Percentiles rank a stretch among this genome's conserved stretches.
phyloP scores from a whole-genome alignment of 2,329 filamentous ascomycete genomes.

The Monosporascus sp. region DNA sequence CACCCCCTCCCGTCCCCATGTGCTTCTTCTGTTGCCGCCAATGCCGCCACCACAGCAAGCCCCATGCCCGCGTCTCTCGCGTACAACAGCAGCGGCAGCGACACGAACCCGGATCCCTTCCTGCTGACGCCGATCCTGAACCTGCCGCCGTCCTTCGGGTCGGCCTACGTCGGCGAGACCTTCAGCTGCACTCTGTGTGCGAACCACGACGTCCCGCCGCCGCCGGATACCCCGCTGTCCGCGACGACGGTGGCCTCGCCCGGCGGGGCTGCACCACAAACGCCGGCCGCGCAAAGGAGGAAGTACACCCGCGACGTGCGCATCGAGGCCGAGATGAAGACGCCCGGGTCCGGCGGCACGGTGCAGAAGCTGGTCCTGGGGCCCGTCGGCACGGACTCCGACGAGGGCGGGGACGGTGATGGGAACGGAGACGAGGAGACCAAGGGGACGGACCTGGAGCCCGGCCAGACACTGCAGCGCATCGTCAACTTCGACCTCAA shows the following conservation, averaged over 20 bases:
- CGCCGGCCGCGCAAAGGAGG: slow-evolving; percentile 24
- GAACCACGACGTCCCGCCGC: slow-evolving; percentile 68
- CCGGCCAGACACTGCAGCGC: slow-evolving; percentile 68
- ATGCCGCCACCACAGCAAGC: slow-evolving; percentile 27
- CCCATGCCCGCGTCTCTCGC: slow-evolving; percentile 65
- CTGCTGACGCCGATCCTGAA: slow-evolving; percentile 65
- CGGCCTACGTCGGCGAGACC: slow-evolving; percentile 90
- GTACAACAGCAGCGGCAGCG: slow-evolving; percentile 51
- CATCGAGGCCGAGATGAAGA: slow-evolving; percentile 93
- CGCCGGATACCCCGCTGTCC: slow-evolving; percentile 6
- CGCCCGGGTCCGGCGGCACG: slow-evolving; percentile 52
- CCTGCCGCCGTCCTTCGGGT: slow-evolving; percentile 85
- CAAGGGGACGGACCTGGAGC: slow-evolving; percentile 45
- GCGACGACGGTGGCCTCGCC: slow-evolving; percentile 1
- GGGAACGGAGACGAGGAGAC: slow-evolving; percentile 3
- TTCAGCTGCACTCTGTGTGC: slow-evolving; percentile 93
- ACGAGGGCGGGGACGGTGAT: slow-evolving; percentile 1
- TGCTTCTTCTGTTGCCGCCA: slow-evolving; percentile 39
- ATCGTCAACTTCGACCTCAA: slow-evolving; percentile 84
- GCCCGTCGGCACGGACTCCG: slow-evolving; percentile 16
- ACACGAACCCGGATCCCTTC: slow-evolving; percentile 50
- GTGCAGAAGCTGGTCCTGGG: slow-evolving; percentile 64
- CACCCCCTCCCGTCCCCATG: slow-evolving; percentile 52
- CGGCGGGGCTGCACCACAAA: background rate
- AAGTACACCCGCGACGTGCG: slow-evolving; percentile 65